Evolutionary conservation across 805 yeast species (phyloP).

Genomic region (Cyberlindnera lachancei): DNA sequence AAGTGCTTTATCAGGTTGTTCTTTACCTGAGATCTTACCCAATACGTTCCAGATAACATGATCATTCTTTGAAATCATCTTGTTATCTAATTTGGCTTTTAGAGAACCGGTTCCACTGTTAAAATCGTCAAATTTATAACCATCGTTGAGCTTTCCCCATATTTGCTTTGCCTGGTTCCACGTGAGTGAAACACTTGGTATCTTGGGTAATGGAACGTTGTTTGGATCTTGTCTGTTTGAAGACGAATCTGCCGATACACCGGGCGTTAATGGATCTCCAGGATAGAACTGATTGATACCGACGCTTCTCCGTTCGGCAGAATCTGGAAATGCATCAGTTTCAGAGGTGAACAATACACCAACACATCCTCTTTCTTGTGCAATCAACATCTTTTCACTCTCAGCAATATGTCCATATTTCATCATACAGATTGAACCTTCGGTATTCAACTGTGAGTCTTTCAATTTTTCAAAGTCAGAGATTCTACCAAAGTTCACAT

Average conservation of each 20-base stretch:
- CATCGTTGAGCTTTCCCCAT: slow-evolving; percentile 19
- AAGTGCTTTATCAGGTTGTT: slow-evolving; percentile 65
- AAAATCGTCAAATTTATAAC: slow-evolving; percentile 10
- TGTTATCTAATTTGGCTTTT: slow-evolving; percentile 16
- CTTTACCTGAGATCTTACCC: slow-evolving; percentile 73
- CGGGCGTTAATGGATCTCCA: slow-evolving; percentile 80
- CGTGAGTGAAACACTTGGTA: slow-evolving; percentile 75
- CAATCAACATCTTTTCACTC: slow-evolving; percentile 45
- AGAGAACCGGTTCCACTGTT: slow-evolving; percentile 19
- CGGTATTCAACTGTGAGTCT: slow-evolving; percentile 30
- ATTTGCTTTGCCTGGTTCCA: slow-evolving; percentile 56
- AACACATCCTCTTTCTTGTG: slow-evolving; percentile 47
- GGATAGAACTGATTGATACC: slow-evolving; percentile 53
- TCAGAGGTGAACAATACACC: slow-evolving; percentile 62
- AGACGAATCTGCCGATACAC: slow-evolving; percentile 45
- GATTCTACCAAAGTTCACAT: slow-evolving; percentile 58
- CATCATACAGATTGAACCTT: slow-evolving; percentile 49
- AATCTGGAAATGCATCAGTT: slow-evolving; percentile 25
- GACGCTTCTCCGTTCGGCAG: slow-evolving; percentile 36
- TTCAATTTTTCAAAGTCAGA: slow-evolving; percentile 43
- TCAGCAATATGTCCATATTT: slow-evolving; percentile 48
- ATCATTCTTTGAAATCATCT: slow-evolving; percentile 24
- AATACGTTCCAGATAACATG: slow-evolving; percentile 76
- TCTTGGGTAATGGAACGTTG: slow-evolving; percentile 48
- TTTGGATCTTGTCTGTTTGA: slow-evolving; percentile 34